These are phyloP conservation scores for Pseudomonodictys pantanalensis DNA, from an alignment of 495 filamentous ascomycete species.

Conservation along the genomic window DNA sequence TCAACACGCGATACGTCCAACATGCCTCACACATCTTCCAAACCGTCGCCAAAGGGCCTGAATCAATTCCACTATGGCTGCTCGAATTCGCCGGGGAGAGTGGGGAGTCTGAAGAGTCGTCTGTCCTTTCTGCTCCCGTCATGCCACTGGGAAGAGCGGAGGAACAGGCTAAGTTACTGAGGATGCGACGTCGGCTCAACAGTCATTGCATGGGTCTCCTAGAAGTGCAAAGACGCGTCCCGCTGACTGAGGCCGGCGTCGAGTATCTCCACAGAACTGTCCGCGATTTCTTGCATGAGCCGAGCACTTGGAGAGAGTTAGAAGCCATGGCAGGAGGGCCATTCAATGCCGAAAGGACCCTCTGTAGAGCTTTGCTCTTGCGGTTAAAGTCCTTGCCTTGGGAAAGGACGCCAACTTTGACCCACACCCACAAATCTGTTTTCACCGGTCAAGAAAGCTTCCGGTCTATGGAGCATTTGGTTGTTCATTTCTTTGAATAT, in stretches of 20 bases:
- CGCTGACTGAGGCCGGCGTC: background rate
- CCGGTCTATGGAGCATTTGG: no score
- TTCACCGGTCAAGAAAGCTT: no score
- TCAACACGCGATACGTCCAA: background rate
- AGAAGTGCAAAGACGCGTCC: background rate
- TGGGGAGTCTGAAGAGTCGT: background rate
- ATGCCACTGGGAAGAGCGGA: background rate
- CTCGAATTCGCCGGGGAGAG: background rate
- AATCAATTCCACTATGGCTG: background rate
- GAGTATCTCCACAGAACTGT: background rate
- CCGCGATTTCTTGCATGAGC: no score
- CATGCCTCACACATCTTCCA: background rate
- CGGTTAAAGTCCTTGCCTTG: no score
- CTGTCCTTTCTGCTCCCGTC: background rate
- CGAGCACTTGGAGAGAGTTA: no score
- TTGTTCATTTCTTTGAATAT: no score
- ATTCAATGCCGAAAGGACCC: no score
- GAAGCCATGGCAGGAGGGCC: no score
- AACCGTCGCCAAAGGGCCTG: background rate
- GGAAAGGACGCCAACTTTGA: no score
- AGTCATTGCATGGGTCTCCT: background rate
- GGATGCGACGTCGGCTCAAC: background rate
- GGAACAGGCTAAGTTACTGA: background rate
- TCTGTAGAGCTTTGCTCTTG: no score
- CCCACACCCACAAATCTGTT: no score